Conservation (phyloP, 2,329 filamentous ascomycete species). For the Decorospora gaudefroyi region DNA sequence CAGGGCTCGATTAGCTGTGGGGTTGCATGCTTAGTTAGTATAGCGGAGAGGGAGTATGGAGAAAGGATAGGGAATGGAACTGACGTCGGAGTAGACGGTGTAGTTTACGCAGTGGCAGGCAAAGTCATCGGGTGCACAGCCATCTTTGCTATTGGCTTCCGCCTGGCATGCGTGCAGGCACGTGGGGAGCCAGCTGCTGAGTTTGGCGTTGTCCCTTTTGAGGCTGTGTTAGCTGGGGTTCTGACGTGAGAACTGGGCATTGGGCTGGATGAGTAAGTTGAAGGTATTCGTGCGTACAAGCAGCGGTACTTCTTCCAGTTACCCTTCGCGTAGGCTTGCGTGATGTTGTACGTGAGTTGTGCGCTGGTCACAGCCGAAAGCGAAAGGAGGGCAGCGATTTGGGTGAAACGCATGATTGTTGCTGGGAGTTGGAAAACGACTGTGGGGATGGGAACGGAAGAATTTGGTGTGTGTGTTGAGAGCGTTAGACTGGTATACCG, state of each 20-base stretch:
- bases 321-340: conserved; percentile 17
- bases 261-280: background rate
- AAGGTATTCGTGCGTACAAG: conserved; percentile 16
- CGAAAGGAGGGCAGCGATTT: conserved; percentile 8
- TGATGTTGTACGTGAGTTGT: conserved; percentile 31
- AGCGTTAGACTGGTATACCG: no score
- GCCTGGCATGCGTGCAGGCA: conserved; percentile 27
- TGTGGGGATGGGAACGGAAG: background rate
- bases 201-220: conserved; percentile 19
- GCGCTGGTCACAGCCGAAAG: conserved; percentile 11
- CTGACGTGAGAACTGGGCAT: background rate
- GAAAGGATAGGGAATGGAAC: background rate
- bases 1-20: conserved; percentile 26
- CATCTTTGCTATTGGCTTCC: conserved; percentile 24
- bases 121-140: conserved; percentile 30
- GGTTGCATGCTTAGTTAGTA: background rate
- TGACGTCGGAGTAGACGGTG: conserved; percentile 24
- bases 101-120: conserved; percentile 33
- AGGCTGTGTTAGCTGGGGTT: background rate
- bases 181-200: conserved; percentile 15
- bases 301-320: conserved; percentile 34
- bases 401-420: conserved; percentile 6
- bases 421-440: background rate
- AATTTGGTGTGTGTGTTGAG: no score
- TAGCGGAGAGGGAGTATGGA: background rate